Percentiles rank a stretch among this genome's conserved stretches.
These are phyloP conservation scores for Starmerella scarabaei DNA, from an alignment of 805 yeast genomes.

Conservation along the genomic window DNA sequence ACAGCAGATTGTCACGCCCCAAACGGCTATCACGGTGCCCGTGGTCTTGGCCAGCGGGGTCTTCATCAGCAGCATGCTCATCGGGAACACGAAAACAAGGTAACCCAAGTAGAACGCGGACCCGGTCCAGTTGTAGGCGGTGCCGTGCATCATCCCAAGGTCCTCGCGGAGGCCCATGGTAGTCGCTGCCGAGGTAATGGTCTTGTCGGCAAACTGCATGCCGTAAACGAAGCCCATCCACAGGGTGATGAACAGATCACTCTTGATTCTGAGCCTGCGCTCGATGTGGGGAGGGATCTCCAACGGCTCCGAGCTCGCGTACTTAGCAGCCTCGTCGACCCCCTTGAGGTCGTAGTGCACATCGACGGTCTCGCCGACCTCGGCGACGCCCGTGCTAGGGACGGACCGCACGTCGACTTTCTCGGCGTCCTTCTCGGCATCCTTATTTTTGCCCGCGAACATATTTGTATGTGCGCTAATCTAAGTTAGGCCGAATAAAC, in stretches of 20 bases:
- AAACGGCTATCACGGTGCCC: constrained; percentile 36
- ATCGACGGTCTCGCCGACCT: too few relatives aligned
- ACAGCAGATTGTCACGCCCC: constrained; percentile 46
- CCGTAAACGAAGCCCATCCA: constrained; percentile 7
- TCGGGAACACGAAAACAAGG: constrained; percentile 41
- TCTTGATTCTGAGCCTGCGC: constrained; percentile 5
- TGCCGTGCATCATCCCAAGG: neutral
- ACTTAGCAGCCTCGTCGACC: neutral
- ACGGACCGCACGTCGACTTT: too few relatives aligned
- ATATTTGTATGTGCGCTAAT: neutral
- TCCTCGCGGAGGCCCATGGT: neutral
- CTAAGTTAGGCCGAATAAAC: neutral
- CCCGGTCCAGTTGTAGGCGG: constrained; percentile 34
- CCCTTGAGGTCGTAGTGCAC: too few relatives aligned
- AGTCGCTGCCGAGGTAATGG: constrained; percentile 1
- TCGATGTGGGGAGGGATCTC: constrained; percentile 4
- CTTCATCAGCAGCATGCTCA: constrained; percentile 36
- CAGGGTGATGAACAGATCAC: constrained; percentile 5
- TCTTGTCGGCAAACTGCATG: constrained; percentile 13
- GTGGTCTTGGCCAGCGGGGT: constrained; percentile 44
- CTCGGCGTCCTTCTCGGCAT: too few relatives aligned
- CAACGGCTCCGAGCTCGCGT: neutral
- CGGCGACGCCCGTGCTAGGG: too few relatives aligned
- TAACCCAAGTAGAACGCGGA: constrained; percentile 52
- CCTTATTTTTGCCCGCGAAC: neutral